Evolutionary conservation across 116 monocot species (phyloP).

Genomic region (Papilionanthe hybrid): DNA sequence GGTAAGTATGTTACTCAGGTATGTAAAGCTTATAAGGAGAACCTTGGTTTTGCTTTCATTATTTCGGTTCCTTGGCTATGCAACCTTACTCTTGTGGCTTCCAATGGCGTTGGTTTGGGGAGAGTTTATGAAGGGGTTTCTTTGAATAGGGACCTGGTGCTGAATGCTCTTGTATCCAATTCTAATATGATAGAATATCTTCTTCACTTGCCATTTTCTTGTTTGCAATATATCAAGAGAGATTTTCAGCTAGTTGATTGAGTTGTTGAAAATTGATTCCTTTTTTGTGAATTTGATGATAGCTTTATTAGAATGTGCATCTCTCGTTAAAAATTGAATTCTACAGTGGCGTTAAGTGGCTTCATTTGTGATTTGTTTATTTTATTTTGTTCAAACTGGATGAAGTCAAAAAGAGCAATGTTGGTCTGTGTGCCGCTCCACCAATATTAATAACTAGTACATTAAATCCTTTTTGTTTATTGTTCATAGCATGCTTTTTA

Average conservation of each 20-base stretch:
- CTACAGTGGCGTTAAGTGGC: too few relatives aligned
- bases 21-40: slow-evolving; percentile 65
- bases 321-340: neutral
- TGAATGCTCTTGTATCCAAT: slow-evolving; percentile 36
- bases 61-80: slow-evolving; percentile 85
- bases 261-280: slow-evolving; percentile 3
- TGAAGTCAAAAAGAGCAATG: neutral
- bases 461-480: too few relatives aligned
- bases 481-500: too few relatives aligned
- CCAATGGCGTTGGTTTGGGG: slow-evolving; percentile 20
- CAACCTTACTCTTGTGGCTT: slow-evolving; percentile 74
- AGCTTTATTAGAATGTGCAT: neutral
- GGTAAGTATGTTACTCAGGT: slow-evolving; percentile 67
- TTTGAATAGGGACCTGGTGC: slow-evolving; percentile 23
- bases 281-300: neutral
- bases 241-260: slow-evolving; percentile 56
- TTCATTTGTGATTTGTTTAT: neutral
- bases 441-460: too few relatives aligned
- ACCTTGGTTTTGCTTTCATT: slow-evolving; percentile 63
- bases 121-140: neutral
- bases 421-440: neutral
- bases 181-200: slow-evolving; percentile 48
- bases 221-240: slow-evolving; percentile 57
- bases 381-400: neutral
- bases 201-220: slow-evolving; percentile 73